Conservation (phyloP, 768 basidiomycete genomes). For the Pleurotus salmoneostramineus region DNA sequence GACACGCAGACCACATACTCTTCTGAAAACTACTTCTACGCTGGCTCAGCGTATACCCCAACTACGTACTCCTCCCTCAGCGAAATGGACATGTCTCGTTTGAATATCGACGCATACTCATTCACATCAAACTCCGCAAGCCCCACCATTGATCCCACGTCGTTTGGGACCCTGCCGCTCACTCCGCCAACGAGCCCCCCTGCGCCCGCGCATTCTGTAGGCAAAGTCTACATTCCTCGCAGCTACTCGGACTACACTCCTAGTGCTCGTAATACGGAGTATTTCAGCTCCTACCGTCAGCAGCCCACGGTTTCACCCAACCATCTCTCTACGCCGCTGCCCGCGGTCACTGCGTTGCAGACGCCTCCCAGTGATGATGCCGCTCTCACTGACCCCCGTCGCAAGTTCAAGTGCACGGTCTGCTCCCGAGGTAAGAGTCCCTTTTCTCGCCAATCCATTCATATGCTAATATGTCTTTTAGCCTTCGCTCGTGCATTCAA, state of each 20-base stretch:
- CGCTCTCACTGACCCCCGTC: slow-evolving; percentile 60
- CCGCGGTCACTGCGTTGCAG: slow-evolving; percentile 39
- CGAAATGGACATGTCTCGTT: slow-evolving; percentile 69
- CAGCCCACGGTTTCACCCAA: slow-evolving; percentile 55
- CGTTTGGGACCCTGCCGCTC: slow-evolving; percentile 55
- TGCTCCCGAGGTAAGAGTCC: slow-evolving; percentile 63
- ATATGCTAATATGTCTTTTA: slow-evolving; percentile 16
- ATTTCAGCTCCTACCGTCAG: slow-evolving; percentile 34
- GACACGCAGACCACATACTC: slow-evolving; percentile 69
- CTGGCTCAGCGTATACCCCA: slow-evolving; percentile 44
- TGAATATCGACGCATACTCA: slow-evolving; percentile 24
- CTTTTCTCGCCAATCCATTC: no score
- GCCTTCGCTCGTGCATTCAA: slow-evolving; percentile 95
- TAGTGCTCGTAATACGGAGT: slow-evolving; percentile 41
- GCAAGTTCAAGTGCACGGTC: slow-evolving; percentile 72
- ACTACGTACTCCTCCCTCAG: slow-evolving; percentile 60
- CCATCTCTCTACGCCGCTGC: slow-evolving; percentile 48
- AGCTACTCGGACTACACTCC: slow-evolving; percentile 70
- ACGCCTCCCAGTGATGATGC: slow-evolving; percentile 40
- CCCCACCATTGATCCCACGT: slow-evolving; percentile 49
- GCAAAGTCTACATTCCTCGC: slow-evolving; percentile 34
- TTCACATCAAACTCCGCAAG: slow-evolving; percentile 29
- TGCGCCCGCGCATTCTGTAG: slow-evolving; percentile 25
- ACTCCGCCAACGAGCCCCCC: slow-evolving; percentile 54
- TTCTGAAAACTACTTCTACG: slow-evolving; percentile 42